A percentile compares a stretch with the other conserved stretches of the same genome.
These are phyloP conservation scores for Allium cepa DNA, from an alignment of 106 monocot species.

Conservation along the genomic window DNA sequence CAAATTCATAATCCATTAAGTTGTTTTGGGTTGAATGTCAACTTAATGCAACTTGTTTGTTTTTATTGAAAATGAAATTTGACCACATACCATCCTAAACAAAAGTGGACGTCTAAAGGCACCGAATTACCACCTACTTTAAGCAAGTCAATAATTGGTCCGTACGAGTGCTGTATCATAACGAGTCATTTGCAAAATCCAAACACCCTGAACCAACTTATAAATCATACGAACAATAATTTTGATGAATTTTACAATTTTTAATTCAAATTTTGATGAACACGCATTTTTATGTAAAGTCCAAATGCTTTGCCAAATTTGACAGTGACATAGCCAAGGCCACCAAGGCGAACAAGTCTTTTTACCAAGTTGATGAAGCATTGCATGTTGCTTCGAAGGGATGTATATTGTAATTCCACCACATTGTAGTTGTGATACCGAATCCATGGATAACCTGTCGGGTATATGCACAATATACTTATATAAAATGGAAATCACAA, in stretches of 20 bases:
- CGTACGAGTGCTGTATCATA: slow-evolving; percentile 44
- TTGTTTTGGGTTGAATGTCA: too few relatives aligned
- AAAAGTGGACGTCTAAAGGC: slow-evolving; percentile 47
- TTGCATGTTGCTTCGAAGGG: slow-evolving; percentile 21
- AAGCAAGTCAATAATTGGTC: slow-evolving; percentile 50
- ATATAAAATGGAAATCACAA: background rate
- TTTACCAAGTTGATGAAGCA: slow-evolving; percentile 11
- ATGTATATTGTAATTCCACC: slow-evolving; percentile 29
- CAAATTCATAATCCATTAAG: too few relatives aligned
- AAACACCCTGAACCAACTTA: slow-evolving; percentile 31
- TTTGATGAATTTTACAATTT: too few relatives aligned
- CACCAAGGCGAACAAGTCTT: slow-evolving; percentile 27
- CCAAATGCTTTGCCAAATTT: slow-evolving; percentile 31
- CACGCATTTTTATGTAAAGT: slow-evolving; percentile 2
- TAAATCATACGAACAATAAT: too few relatives aligned
- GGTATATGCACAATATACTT: slow-evolving; percentile 17
- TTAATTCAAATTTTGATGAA: background rate
- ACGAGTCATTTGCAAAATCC: slow-evolving; percentile 69
- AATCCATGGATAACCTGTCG: slow-evolving; percentile 4
- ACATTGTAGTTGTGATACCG: slow-evolving; percentile 23
- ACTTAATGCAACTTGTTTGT: too few relatives aligned
- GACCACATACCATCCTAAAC: too few relatives aligned
- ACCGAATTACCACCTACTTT: slow-evolving; percentile 51
- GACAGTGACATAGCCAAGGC: slow-evolving; percentile 34
- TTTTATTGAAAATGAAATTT: too few relatives aligned